Evolutionary conservation across 371 early-diverging fungal genomes (phyloP), one percentile per base, ranked within the genome.

Genomic region (Nematocida ironsii): DNA sequence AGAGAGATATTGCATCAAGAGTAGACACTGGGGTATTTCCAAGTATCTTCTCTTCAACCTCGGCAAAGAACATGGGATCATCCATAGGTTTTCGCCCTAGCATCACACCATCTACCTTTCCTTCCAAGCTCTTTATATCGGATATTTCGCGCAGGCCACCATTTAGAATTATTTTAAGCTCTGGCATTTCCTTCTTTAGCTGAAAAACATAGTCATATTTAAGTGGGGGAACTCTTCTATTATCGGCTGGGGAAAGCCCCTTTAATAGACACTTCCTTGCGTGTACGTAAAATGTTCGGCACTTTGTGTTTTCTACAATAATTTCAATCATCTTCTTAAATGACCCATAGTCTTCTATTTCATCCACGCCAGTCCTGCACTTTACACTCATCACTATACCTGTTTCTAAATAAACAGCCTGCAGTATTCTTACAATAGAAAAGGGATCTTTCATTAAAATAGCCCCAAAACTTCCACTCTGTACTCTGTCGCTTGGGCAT

Each of bases 181-280:
- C 84, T 0, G 92, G 91, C 61, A 90, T 90, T 62, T 88, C 87
- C 56, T 88, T 84, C 47, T 89, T 89, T 82, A 92, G 83, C 76
- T 88, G 87, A 84, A 90, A 89, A 0, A 91, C 94, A 72, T 91
- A 88, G 23, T 89, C 89, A 75, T 93, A 90, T 74, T 91, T 90
- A 5, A 94, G 84, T 25, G 90, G 90, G 0, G 94, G 94, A 40
- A 93, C 86, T 13, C 84, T 89, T 81, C 93, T 89, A 86, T 94
- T 94, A 74, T 93, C 90, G 72, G 90, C 90, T 0, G 94, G 93
- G 23, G 91, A 91, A 5, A 94, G 82, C 0, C 94, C 94, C 54
- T 90, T 89, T 18, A 94, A 88, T 86, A 91, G 90, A 48, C 93
- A 92, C 82, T 92, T 92, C 55, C 94, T 89, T 1, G 94, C 92